These are phyloP conservation scores for Tubosaeta sp. DNA, from an alignment of 768 basidiomycete species.

Conservation along the genomic window DNA sequence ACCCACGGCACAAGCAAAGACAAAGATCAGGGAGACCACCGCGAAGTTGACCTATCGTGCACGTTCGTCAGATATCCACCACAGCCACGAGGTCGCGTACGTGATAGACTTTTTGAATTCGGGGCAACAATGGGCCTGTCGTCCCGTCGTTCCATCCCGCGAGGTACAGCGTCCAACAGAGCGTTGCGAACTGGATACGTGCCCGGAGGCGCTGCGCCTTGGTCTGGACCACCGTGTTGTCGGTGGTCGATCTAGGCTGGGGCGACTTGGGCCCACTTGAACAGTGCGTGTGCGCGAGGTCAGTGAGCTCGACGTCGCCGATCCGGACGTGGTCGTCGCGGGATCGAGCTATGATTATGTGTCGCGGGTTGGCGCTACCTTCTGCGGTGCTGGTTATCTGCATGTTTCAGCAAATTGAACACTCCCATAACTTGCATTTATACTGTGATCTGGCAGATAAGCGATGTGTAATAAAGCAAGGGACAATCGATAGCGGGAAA, in stretches of 20 bases:
- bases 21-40: constrained; percentile 41
- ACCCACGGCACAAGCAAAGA: constrained; percentile 37
- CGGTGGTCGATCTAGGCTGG: background rate
- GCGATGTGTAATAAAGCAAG: background rate
- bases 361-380: constrained; percentile 5
- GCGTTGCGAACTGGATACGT: constrained; percentile 30
- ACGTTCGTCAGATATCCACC: background rate
- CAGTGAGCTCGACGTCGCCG: constrained; percentile 5
- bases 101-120: constrained; percentile 35
- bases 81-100: constrained; percentile 19
- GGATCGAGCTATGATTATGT: background rate
- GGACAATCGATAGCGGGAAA: background rate
- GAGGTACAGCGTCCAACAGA: constrained; percentile 35
- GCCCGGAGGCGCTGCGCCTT: constrained; percentile 20
- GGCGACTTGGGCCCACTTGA: background rate
- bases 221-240: constrained; percentile 4
- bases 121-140: constrained; percentile 36
- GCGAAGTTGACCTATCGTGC: constrained; percentile 34
- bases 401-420: constrained; percentile 7
- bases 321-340: background rate
- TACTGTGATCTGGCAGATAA: background rate
- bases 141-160: constrained; percentile 38
- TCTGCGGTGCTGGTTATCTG: constrained; percentile 6
- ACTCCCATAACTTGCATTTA: background rate
- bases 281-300: constrained; percentile 1